Base-by-base conservation (phyloP, 192 early-diverging fungal species). In the Podila horticola region DNA sequence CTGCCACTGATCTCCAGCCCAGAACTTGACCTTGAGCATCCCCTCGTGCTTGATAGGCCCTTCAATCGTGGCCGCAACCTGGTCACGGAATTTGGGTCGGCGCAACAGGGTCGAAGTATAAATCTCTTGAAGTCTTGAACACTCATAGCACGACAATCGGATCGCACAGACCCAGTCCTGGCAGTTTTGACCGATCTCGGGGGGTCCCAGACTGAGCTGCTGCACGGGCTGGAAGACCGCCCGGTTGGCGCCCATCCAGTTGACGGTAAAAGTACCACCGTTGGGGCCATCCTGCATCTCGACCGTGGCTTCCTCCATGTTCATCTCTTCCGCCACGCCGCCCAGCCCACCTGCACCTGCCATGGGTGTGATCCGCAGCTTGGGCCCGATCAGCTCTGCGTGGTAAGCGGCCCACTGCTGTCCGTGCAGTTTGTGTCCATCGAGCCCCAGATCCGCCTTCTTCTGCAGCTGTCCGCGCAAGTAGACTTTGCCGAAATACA, bases 111-210 rank as follows among this genome's bases (percentile, higher is more conserved):
- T 88, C 11, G 86, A 77, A 11, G 94, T 92, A 58, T 93, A 95
- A 62, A 90, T 88, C 79, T 95, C 94, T 64, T 94, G 91, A 17
- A 95, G 82, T 76, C 90, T 89, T 17, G 90, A 84, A 20, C 88
- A 88, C 79, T 95, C 94, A 61, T 90, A 95, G 73, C 92, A 92
- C 24, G 91, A 87, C 19, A 95, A 86, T 19, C 93, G 88, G 64
- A 94, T 88, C 1, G 91, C 91, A 36, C 86, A 85, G 26, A 93
- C 86, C 93, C 94, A 95, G 57, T 86, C 84, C 72, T 90, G 86
- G 84, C 90, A 88, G 13, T 75, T 86, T 22, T 82, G 74, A 30
- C 85, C 83, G 24, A 69, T 31, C 50, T 90, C 85, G 17, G 87
- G 81, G 1, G 88, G 84, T 63, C 92, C 91, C 33, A 90, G 60